Base-by-base conservation (phyloP, 768 basidiomycete species). In the Tylopilus felleus region DNA sequence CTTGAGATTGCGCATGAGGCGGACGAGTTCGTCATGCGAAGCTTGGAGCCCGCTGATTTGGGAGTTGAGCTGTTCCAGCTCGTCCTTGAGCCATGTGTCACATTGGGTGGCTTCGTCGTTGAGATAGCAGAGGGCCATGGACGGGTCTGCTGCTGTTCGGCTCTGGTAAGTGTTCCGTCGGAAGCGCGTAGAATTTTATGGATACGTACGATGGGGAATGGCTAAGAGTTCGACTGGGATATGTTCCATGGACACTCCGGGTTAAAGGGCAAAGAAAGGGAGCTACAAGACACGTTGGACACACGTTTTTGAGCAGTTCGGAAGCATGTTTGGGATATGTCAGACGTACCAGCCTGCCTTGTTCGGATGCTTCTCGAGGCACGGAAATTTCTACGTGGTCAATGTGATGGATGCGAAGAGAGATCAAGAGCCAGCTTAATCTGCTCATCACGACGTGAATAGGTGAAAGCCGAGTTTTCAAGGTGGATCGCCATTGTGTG, bases 251-350 rank as follows among this genome's bases (percentile, higher is more conserved):
- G 23, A 21, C 45, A 42, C 58, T 60, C 53, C 36, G 53, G 45
- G 60, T 69, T 71, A 65, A 67, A 69, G 59, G 65, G 69, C 13
- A 56, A 47, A 41, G 49, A 10, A 51, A 42, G 39, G 45, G 50
- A 54, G 14, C 51, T 65, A 48, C 36, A 33, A 58, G 33, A 49
- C 68, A 69, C 65, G 69, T 39, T 59, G 51, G 53, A 10, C 57
- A 69, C 68, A 71, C 68, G 69, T 71, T 69, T 59, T 47, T 54
- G 33, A 55, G 54, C 49, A 57, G 47, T 51, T 45, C 38, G 42
- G 31, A 49, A 38, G 47, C 54, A 53, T 51, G 60, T 49, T 56
- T 52, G 47, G 5, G 53, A 57, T 57, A 63, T 67, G 57, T 63
- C 51, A 38, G 35, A 57, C 62, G 29, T 54, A 60, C 58, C 49